These are phyloP conservation scores for Phaeosphaeriaceae sp. DNA, from an alignment of 2,329 filamentous ascomycete species.

Conservation along the genomic window DNA sequence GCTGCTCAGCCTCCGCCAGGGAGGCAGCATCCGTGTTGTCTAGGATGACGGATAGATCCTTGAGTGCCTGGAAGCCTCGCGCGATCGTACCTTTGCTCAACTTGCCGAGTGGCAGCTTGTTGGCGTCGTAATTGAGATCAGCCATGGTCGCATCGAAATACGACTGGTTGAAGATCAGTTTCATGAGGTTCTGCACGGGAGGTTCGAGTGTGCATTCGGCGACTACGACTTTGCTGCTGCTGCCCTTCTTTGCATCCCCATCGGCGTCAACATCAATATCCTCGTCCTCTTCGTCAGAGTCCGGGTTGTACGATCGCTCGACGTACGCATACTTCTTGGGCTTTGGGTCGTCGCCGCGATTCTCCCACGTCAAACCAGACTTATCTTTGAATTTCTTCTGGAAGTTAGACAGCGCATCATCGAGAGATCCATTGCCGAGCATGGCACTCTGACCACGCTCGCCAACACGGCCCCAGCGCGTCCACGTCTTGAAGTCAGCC, in stretches of 20 bases:
- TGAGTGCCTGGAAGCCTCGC: slow-evolving; percentile 77
- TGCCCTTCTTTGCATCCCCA: slow-evolving; percentile 26
- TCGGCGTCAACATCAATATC: slow-evolving; percentile 45
- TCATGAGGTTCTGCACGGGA: slow-evolving; percentile 72
- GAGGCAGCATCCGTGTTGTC: slow-evolving; percentile 58
- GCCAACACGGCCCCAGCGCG: slow-evolving; percentile 80
- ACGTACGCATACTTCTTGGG: slow-evolving; percentile 77
- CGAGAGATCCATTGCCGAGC: slow-evolving; percentile 49
- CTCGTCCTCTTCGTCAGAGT: slow-evolving; percentile 56
- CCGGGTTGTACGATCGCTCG: slow-evolving; percentile 76
- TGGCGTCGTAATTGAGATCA: slow-evolving; percentile 72
- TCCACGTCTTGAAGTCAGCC: slow-evolving; percentile 68
- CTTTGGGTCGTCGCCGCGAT: slow-evolving; percentile 63
- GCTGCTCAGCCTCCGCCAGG: slow-evolving; percentile 61
- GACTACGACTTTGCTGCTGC: slow-evolving; percentile 14
- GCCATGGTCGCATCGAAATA: slow-evolving; percentile 73
- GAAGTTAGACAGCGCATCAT: slow-evolving; percentile 54
- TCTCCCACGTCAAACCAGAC: slow-evolving; percentile 59
- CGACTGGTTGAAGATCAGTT: slow-evolving; percentile 81
- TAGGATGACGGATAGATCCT: slow-evolving; percentile 75
- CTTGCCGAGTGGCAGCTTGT: slow-evolving; percentile 84
- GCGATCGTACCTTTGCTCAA: slow-evolving; percentile 80
- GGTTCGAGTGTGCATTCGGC: slow-evolving; percentile 62
- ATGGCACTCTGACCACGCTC: slow-evolving; percentile 56
- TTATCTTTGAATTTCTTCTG: slow-evolving; percentile 66